Conservation (phyloP, 768 basidiomycete species). For the Mycena haematopus region DNA sequence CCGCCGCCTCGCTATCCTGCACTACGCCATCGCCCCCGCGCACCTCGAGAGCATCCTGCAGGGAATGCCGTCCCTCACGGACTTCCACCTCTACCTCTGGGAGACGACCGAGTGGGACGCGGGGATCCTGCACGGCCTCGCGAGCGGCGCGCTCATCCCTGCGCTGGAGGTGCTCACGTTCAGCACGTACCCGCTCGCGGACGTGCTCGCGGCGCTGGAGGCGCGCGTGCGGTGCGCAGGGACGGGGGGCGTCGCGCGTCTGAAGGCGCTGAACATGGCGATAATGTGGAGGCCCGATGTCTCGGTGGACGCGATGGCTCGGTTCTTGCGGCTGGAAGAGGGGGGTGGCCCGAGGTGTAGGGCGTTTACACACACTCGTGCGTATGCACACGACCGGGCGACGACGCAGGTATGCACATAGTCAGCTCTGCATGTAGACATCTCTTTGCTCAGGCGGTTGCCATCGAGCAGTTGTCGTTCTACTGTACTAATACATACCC, state of each 20-base stretch:
- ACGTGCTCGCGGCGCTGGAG: conserved; percentile 20
- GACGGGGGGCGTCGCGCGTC: conserved; percentile 6
- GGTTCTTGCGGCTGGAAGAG: conserved; percentile 22
- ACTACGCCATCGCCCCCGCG: conserved; percentile 24
- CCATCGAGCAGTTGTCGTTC: neutral
- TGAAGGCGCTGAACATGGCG: conserved; percentile 25
- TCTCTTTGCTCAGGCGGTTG: neutral
- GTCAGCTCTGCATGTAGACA: neutral
- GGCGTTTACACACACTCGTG: conserved; percentile 23
- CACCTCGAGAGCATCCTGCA: conserved; percentile 19
- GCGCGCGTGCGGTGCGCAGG: conserved; percentile 11
- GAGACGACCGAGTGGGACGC: conserved; percentile 21
- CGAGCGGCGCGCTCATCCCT: conserved; percentile 21
- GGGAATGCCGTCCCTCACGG: conserved; percentile 27
- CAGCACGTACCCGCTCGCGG: conserved; percentile 25
- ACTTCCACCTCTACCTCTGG: conserved; percentile 28
- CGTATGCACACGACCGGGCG: conserved; percentile 28
- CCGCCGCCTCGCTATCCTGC: conserved; percentile 28
- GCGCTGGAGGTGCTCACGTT: conserved; percentile 26
- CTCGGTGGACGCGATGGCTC: conserved; percentile 16
- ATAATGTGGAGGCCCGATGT: conserved; percentile 20
- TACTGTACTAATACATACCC: neutral
- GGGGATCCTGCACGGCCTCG: conserved; percentile 16
- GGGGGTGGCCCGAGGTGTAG: conserved; percentile 16
- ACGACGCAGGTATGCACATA: conserved; percentile 4